Base-by-base conservation (phyloP, 768 basidiomycete genomes). In the Podaxis sp. region DNA sequence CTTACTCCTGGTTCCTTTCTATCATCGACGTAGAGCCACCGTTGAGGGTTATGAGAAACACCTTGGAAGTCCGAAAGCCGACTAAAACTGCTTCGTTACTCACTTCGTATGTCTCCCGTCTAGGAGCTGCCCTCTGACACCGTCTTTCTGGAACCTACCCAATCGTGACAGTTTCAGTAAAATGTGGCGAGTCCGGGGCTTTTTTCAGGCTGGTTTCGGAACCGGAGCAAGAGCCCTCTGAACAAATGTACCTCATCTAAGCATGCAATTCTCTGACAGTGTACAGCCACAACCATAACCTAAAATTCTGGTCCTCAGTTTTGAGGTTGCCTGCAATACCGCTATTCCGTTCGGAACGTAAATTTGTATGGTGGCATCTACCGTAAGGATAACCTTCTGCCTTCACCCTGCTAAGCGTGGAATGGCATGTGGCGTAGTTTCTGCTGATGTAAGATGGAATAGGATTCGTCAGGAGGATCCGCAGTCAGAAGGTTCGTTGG, bases 111-210 rank as follows among this genome's bases (percentile, higher is more conserved):
- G 18, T 13, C 16, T 38, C 47, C 47, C 10, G 32, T 47, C 18
- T 9, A 21, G n/a, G 46, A 14, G 13, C 47, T 57, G 11, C 56
- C 56, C 56, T 57, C 56, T 28, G 56, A 57, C 56, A 57, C 56
- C 32, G 47, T 37, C 40, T 21, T 14, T 21, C 37, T 3, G 35
- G 53, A 50, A 53, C 40, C 38, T n/a, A 25, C 5, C 2, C 11
- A 21, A 3, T 13, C 14, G 9, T 7, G 46, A 47, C 36, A 37
- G 10, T 1, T 21, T n/a, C 28, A 36, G 18, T 21, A 35, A 18
- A 18, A 21, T 48, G 21, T 57, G 47, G 47, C 46, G 56, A 48
- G n/a, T n/a, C 32, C 36, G 21, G 52, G 37, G 18, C 18, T 18
- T 44, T 18, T 44, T 18, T 3, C 14, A 4, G n/a, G n/a, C 9